Percentiles rank a stretch among this genome's conserved stretches.
phyloP scores from a whole-genome alignment of 345 rosid species.

The Eucalyptus victrix region DNA sequence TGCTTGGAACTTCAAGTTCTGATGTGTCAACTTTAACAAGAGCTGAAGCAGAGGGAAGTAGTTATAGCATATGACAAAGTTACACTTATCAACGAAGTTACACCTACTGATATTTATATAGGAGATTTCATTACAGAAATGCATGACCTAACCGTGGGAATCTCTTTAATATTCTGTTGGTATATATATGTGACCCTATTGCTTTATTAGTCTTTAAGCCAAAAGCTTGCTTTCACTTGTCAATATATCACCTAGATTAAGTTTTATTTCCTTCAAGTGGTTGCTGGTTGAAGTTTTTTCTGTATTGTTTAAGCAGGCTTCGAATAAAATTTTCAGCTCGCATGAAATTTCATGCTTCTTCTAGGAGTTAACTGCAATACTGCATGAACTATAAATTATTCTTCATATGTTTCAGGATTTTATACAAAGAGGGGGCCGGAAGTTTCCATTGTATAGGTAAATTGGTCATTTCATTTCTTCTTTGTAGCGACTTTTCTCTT shows the following conservation, averaged over 20 bases:
- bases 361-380: neutral
- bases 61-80: neutral
- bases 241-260: neutral
- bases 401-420: slow-evolving; percentile 44
- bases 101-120: neutral
- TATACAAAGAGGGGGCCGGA: slow-evolving; percentile 69
- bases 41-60: neutral
- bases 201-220: neutral
- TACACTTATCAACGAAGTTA: neutral
- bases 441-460: slow-evolving; percentile 82
- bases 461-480: neutral
- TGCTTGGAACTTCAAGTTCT: neutral
- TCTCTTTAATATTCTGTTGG: neutral
- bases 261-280: neutral
- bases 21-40: neutral
- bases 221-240: neutral
- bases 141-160: neutral
- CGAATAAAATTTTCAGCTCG: neutral
- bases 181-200: neutral
- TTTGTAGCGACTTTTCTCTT: neutral
- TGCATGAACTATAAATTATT: neutral
- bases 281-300: neutral
- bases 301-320: neutral
- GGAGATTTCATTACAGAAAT: neutral
- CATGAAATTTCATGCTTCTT: neutral